These are phyloP conservation scores for Jackrogersella minutella DNA, from an alignment of 495 filamentous ascomycete species.

Conservation along the genomic window DNA sequence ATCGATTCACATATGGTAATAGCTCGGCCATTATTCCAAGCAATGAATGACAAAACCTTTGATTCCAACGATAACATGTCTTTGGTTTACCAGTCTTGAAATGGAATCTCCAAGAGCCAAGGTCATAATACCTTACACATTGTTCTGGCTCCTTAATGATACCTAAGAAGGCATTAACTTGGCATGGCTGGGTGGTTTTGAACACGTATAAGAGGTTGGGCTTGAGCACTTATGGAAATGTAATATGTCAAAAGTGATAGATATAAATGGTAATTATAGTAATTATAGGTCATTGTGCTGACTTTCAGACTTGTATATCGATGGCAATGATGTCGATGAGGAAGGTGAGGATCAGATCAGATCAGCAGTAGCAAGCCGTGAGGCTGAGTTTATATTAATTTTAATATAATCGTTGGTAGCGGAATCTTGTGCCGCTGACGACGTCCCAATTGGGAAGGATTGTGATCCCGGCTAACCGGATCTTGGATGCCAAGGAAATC, in stretches of 20 bases:
- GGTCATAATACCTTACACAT: too few relatives aligned
- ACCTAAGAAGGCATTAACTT: too few relatives aligned
- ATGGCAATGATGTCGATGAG: not conserved
- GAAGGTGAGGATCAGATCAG: not conserved
- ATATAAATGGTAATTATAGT: not conserved
- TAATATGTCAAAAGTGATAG: not conserved
- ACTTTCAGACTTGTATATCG: not conserved
- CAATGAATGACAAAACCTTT: too few relatives aligned
- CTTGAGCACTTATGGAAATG: not conserved
- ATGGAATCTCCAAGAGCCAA: too few relatives aligned
- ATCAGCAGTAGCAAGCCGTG: not conserved
- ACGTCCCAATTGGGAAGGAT: conserved; percentile 2
- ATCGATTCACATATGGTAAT: too few relatives aligned
- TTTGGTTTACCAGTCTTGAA: too few relatives aligned
- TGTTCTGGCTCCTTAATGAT: too few relatives aligned
- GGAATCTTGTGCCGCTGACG: not conserved
- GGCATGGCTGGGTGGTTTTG: too few relatives aligned
- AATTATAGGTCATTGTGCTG: not conserved
- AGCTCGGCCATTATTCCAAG: too few relatives aligned
- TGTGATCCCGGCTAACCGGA: not conserved
- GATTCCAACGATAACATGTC: too few relatives aligned
- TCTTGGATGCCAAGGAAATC: conserved; percentile 11
- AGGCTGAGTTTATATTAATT: not conserved
- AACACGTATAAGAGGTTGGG: not conserved
- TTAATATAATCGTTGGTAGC: too few relatives aligned